Evolutionary conservation across 2,329 filamentous ascomycete species (phyloP).

Genomic region (Xylaria sp.): DNA sequence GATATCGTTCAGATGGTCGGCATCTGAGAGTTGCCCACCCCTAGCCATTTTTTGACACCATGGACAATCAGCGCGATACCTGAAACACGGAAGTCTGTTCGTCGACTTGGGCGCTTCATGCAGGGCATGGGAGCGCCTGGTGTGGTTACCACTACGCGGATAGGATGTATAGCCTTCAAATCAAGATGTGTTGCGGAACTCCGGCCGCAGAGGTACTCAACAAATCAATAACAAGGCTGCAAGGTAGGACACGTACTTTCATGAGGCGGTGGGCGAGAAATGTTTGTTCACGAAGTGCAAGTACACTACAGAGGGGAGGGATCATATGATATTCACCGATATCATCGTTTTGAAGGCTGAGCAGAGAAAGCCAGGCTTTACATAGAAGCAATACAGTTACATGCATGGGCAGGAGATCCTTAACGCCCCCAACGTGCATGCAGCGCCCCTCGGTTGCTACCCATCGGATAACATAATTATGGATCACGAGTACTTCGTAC

Average conservation of each 20-base stretch:
- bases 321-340: conserved; percentile 19
- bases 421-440: conserved; percentile 29
- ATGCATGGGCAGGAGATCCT: conserved; percentile 25
- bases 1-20: conserved; percentile 6
- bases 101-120: conserved; percentile 23
- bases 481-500: background rate
- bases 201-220: background rate
- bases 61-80: conserved; percentile 20
- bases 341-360: conserved; percentile 19
- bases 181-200: conserved; percentile 5
- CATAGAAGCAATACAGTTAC: conserved; percentile 1
- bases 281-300: background rate
- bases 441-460: conserved; percentile 22
- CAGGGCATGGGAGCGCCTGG: conserved; percentile 11
- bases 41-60: conserved; percentile 1
- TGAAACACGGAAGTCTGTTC: conserved; percentile 34
- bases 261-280: background rate
- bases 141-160: conserved; percentile 3
- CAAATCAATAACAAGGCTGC: background rate
- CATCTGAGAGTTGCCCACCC: background rate
- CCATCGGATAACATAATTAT: background rate
- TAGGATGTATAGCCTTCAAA: background rate
- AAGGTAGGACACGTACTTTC: background rate
- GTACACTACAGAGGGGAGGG: background rate
- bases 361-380: conserved; percentile 10